Conservation (phyloP, 345 rosid species). For the Kernera saxatilis region DNA sequence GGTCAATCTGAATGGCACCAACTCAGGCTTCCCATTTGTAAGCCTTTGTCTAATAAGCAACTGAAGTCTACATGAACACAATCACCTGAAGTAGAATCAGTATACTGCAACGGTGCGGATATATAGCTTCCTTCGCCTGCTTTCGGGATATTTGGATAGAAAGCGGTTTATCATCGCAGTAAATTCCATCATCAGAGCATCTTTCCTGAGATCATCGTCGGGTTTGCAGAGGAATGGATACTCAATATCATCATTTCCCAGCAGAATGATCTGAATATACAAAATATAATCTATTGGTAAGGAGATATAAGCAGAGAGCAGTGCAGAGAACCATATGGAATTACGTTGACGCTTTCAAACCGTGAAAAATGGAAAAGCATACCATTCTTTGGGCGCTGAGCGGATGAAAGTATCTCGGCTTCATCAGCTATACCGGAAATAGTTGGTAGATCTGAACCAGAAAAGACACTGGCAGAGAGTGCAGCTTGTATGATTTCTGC, state of each 20-base stretch:
- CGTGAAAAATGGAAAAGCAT: constrained; percentile 3
- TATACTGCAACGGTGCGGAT: constrained; percentile 92
- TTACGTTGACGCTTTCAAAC: no score
- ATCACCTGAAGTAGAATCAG: constrained; percentile 99
- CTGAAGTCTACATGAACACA: constrained; percentile 99
- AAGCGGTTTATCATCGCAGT: constrained; percentile 94
- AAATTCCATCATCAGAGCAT: constrained; percentile 99
- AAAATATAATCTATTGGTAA: constrained; percentile 8
- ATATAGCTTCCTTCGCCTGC: constrained; percentile 87
- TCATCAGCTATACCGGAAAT: constrained; percentile 87
- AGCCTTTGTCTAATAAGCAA: constrained; percentile 94
- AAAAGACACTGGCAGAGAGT: constrained; percentile 61
- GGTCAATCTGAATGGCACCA: constrained; percentile 95
- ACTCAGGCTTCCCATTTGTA: constrained; percentile 96
- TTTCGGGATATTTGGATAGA: constrained; percentile 89
- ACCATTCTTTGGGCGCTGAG: constrained; percentile 94
- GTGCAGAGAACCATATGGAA: neutral
- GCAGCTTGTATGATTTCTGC: constrained; percentile 92
- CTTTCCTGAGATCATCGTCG: constrained; percentile 95
- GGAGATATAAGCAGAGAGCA: constrained; percentile 4
- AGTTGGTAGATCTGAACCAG: constrained; percentile 75
- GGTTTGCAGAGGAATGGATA: constrained; percentile 98
- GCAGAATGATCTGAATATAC: constrained; percentile 60
- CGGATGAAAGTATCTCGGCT: constrained; percentile 97
- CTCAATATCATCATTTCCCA: constrained; percentile 91